Conservation (phyloP, 441 rosid genomes). For the Bocquillonia castaneifolia region DNA sequence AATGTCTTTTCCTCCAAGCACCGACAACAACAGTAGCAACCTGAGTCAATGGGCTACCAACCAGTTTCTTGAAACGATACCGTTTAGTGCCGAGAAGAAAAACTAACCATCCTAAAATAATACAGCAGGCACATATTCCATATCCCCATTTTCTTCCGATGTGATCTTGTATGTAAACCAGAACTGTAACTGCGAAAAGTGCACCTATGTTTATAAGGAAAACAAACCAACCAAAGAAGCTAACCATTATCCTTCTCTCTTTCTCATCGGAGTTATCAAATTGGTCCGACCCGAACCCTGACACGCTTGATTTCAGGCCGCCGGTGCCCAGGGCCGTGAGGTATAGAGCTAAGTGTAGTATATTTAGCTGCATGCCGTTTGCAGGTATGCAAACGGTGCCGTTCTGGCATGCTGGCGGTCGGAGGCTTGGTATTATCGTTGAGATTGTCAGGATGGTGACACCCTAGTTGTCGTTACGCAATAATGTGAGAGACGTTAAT, state of each 20-base stretch:
- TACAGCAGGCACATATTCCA: conserved; percentile 80
- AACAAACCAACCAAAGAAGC: conserved; percentile 82
- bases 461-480: no score
- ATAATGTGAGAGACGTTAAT: no score
- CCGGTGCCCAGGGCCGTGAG: conserved; percentile 85
- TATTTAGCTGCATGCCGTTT: conserved; percentile 57
- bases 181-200: conserved; percentile 75
- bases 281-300: conserved; percentile 89
- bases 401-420: conserved; percentile 55
- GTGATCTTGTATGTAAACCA: conserved; percentile 83
- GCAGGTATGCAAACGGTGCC: conserved; percentile 46
- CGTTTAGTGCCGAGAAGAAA: no score
- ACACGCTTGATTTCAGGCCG: conserved; percentile 86
- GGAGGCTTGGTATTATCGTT: conserved; percentile 57
- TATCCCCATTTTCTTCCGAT: conserved; percentile 77
- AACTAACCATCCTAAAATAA: no score
- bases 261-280: conserved; percentile 73
- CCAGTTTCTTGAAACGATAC: no score
- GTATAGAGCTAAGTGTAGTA: conserved; percentile 61
- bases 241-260: conserved; percentile 76
- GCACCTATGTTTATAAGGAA: conserved; percentile 76
- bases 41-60: no score
- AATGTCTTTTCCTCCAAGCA: no score
- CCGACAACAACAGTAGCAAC: no score
- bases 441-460: conserved; percentile 55